Base-by-base conservation (phyloP, 2,329 filamentous ascomycete species). In the Verticillium nubilum region DNA sequence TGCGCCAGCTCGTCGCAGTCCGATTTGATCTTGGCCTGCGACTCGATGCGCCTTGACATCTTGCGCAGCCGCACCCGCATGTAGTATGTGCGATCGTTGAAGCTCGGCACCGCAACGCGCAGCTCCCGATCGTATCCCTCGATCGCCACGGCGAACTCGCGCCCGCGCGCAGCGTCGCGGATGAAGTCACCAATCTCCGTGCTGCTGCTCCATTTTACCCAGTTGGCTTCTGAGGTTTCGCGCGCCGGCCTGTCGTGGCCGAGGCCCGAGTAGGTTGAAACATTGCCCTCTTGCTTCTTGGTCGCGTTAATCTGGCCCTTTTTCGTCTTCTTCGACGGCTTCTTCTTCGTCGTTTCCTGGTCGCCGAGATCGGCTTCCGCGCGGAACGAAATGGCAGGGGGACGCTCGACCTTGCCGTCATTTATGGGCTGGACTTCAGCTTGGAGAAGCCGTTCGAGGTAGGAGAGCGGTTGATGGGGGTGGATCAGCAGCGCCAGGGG, bases 171-270 rank as follows among this genome's bases (percentile, higher is more conserved):
- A 0, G 93, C 92, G 70, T 97, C 93, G 9, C 92, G 86, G 64
- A 97, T 95, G 69, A 97, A 97, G 74, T 97, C 93, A 10, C 93
- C 93, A 31, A 97, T 89, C 71, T 97, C 93, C 1, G 93, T 97
- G 29, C 88, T 91, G 50, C 87, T 86, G 52, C 89, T 92, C 93
- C 93, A 97, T 29, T 92, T 87, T 2, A 97, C 91, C 77, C 94
- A 95, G 27, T 70, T 70, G 2, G 71, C 76, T 37, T 82, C 76
- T 5, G 73, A 69, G 4, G 66, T 66, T 37, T 64, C 68, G 12
- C 73, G 78, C 60, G 69, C 71, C 27, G 71, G 77, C 17, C 76
- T 82, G 66, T 90, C 86, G 53, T 82, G 86, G 2, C 89, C 89
- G 1, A 87, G 79, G 0, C 89, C 89, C 29, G 85, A 88, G 69